Conservation (phyloP, 108 stramenopile genomes). For the Cylindrotheca closterium region DNA sequence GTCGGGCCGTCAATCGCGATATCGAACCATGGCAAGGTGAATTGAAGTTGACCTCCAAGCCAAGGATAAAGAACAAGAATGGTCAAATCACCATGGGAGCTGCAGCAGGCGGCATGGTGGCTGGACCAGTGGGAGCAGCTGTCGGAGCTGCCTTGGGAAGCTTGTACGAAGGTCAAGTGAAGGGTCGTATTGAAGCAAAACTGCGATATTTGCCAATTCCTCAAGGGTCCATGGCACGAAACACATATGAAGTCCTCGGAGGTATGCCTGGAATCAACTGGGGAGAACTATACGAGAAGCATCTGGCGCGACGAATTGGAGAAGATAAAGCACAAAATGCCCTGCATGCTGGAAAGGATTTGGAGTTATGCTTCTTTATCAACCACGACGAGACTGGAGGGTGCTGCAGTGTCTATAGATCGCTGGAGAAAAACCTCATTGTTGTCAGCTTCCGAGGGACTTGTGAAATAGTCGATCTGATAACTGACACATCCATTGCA, state of each 20-base stretch:
- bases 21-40: constrained; percentile 54
- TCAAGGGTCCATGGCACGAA: constrained; percentile 21
- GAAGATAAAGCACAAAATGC: background rate
- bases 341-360: constrained; percentile 36
- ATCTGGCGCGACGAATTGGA: constrained; percentile 22
- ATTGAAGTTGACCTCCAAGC: constrained; percentile 76
- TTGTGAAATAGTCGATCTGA: constrained; percentile 70
- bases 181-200: constrained; percentile 55
- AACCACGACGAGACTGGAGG: constrained; percentile 79
- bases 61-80: constrained; percentile 75
- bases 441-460: constrained; percentile 83
- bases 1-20: constrained; percentile 3
- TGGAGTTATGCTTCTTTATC: constrained; percentile 83
- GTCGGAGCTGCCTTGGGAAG: constrained; percentile 65
- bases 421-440: constrained; percentile 58
- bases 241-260: constrained; percentile 59
- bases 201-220: constrained; percentile 74
- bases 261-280: constrained; percentile 78
- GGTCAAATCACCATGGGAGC: constrained; percentile 62
- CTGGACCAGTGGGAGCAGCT: constrained; percentile 83
- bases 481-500: constrained; percentile 77
- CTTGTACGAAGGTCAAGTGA: constrained; percentile 76
- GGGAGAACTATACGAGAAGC: constrained; percentile 63
- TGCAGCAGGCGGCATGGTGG: constrained; percentile 76
- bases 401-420: constrained; percentile 70